Conservation (phyloP, 352 stramenopile species). For the Poterioochromonas sp. region DNA sequence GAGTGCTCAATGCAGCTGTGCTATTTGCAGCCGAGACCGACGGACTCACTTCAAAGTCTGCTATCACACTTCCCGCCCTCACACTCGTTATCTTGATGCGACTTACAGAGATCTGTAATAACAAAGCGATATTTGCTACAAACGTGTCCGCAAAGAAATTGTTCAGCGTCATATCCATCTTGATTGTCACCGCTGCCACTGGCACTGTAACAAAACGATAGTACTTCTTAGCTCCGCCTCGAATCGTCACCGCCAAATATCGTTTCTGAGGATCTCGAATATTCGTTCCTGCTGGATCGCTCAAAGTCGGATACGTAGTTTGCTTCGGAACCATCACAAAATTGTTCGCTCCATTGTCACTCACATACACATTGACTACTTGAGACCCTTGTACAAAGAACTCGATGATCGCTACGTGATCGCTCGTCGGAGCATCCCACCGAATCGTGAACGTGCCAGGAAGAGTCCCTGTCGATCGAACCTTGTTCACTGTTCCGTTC, state of each 20-base stretch:
- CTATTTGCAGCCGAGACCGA: neutral
- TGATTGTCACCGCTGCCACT: conserved; percentile 10
- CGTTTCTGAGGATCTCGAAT: neutral
- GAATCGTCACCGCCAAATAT: neutral
- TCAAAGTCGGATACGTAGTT: neutral
- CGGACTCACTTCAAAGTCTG: neutral
- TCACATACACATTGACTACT: neutral
- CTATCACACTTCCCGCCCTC: neutral
- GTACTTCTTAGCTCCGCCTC: neutral
- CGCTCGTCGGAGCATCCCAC: neutral
- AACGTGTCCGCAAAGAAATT: conserved; percentile 5
- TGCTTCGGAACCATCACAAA: neutral
- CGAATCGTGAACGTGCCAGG: neutral
- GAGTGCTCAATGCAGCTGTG: neutral
- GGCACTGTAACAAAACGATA: conserved; percentile 9
- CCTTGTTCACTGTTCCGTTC: neutral
- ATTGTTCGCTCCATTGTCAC: neutral
- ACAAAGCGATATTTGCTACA: conserved; percentile 15
- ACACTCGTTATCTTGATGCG: conserved; percentile 21
- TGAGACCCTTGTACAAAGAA: neutral
- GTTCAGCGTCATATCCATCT: neutral
- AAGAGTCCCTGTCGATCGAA: neutral
- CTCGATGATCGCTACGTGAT: neutral
- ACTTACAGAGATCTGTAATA: conserved; percentile 5
- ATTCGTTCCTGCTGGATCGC: neutral